Evolutionary conservation across 768 basidiomycete genomes (phyloP).

Genomic region (Leccinum rimulosum): DNA sequence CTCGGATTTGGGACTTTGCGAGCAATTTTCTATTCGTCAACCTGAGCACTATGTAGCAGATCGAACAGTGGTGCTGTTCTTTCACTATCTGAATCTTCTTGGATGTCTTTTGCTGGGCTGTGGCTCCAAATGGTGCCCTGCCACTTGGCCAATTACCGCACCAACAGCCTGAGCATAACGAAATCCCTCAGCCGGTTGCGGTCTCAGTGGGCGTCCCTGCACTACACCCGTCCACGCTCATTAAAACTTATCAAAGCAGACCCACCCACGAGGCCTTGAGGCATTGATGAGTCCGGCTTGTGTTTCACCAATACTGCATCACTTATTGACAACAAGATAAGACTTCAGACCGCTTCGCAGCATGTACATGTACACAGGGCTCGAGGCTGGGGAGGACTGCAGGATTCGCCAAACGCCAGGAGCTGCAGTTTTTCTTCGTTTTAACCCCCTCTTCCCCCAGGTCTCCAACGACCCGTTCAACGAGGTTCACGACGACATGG

Average conservation of each 20-base stretch:
- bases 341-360: not conserved
- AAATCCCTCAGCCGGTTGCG: not conserved
- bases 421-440: not conserved
- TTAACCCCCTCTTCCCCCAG: not conserved
- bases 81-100: not conserved
- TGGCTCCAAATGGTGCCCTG: not conserved
- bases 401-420: not conserved
- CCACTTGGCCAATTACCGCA: not conserved
- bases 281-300: not conserved
- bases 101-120: not conserved
- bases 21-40: not conserved
- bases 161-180: not conserved
- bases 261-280: not conserved
- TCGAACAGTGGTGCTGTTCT: too few relatives aligned
- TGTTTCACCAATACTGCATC: not conserved
- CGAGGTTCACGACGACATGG: not conserved
- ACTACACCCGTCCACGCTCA: not conserved
- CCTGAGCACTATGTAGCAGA: not conserved
- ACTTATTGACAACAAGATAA: not conserved
- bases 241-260: not conserved
- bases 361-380: not conserved
- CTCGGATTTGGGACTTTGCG: not conserved
- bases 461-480: not conserved
- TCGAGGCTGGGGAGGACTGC: not conserved
- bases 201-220: too few relatives aligned